Evolutionary conservation across 1,284 basidiomycete species (phyloP).

Genomic region (Puccinia horiana): DNA sequence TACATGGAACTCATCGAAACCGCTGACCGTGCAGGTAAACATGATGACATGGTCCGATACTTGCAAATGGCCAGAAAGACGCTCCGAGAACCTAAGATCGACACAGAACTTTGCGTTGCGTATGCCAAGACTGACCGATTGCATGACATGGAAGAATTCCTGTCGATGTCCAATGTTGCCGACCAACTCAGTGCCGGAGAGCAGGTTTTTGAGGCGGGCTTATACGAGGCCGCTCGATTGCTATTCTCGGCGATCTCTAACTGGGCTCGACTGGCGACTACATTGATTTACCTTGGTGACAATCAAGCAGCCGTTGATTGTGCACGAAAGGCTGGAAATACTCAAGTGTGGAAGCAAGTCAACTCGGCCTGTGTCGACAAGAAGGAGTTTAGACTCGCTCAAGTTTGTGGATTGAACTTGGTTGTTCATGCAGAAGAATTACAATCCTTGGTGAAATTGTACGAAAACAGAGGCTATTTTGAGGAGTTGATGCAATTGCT

Average conservation of each 20-base stretch:
- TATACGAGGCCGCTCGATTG: conserved; percentile 95
- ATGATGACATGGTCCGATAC: conserved; percentile 95
- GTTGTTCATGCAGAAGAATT: conserved; percentile 96
- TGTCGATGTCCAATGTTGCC: conserved; percentile 97
- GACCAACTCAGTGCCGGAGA: conserved; percentile 75
- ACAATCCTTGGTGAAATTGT: conserved; percentile 73
- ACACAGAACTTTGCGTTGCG: conserved; percentile 93
- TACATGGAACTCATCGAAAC: conserved; percentile 97
- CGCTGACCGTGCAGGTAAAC: conserved; percentile 90
- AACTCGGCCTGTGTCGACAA: conserved; percentile 98
- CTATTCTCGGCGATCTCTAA: conserved; percentile 96
- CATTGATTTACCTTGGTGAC: conserved; percentile 96
- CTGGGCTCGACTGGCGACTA: conserved; percentile 96
- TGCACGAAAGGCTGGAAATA: conserved; percentile 97
- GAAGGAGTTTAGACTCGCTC: conserved; percentile 91
- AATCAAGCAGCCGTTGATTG: conserved; percentile 98
- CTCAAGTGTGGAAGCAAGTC: conserved; percentile 99
- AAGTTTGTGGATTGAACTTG: conserved; percentile 96
- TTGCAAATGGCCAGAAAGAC: conserved; percentile 99
- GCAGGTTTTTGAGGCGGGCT: conserved; percentile 97
- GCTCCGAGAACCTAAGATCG: conserved; percentile 93
- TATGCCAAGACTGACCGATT: conserved; percentile 95
- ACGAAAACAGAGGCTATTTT: conserved; percentile 89
- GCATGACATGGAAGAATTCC: conserved; percentile 99
- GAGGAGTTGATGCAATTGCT: conserved; percentile 88